Conservation (phyloP, 768 basidiomycete species). For the Neoboletus magnificus region DNA sequence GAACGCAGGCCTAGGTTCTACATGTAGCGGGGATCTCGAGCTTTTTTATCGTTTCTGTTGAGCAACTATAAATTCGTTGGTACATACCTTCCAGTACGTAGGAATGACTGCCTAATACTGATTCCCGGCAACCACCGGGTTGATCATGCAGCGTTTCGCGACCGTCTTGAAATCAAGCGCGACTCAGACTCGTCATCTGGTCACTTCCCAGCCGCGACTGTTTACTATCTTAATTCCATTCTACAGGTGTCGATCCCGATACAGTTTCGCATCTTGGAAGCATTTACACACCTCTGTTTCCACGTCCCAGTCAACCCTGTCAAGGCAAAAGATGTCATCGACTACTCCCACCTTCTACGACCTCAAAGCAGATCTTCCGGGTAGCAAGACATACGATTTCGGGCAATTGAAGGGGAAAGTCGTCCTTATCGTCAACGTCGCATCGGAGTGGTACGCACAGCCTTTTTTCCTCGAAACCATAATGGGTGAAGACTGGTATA, state of each 20-base stretch:
- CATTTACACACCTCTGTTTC: neutral
- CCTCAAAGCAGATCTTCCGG: slow-evolving; percentile 63
- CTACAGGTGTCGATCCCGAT: neutral
- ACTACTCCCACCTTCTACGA: slow-evolving; percentile 52
- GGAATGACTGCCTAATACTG: neutral
- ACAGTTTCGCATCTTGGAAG: neutral
- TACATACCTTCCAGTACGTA: neutral
- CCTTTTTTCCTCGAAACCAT: neutral
- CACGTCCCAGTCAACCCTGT: slow-evolving; percentile 3
- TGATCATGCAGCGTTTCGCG: slow-evolving; percentile 2
- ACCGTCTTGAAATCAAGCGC: neutral
- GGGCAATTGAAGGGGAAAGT: slow-evolving; percentile 71
- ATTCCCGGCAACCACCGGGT: slow-evolving; percentile 3
- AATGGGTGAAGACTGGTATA: neutral
- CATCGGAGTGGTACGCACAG: slow-evolving; percentile 56
- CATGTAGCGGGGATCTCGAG: neutral
- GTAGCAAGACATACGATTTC: slow-evolving; percentile 56
- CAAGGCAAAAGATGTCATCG: slow-evolving; percentile 23
- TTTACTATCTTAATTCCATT: neutral
- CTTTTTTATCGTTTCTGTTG: neutral
- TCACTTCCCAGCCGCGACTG: neutral
- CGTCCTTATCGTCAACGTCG: slow-evolving; percentile 75
- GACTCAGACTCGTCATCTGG: slow-evolving; percentile 1
- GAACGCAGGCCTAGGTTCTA: slow-evolving; percentile 5
- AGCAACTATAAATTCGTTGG: neutral